A percentile compares a stretch with the other conserved stretches of the same genome.
Conservation (phyloP, 1,139 yeast species). For the Nakaseomyces kungkrabaensis region DNA sequence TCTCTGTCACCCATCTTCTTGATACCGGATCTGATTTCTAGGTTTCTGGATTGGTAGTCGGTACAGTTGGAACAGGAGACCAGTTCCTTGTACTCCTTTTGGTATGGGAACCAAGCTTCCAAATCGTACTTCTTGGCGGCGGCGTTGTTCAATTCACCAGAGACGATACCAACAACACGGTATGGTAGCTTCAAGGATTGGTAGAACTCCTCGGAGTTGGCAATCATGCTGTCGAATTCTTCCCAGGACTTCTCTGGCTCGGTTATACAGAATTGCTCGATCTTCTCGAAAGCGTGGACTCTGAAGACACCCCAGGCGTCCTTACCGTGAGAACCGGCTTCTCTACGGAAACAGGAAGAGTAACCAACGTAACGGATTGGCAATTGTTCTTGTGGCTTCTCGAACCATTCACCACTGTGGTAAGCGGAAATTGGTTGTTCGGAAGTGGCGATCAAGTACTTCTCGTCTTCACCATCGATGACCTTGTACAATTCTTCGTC, state of each 20-base stretch:
- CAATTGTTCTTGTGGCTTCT: slow-evolving; percentile 90
- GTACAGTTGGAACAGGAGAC: slow-evolving; percentile 99
- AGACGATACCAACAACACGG: slow-evolving; percentile 94
- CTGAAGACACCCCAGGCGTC: slow-evolving; percentile 99
- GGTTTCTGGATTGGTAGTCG: slow-evolving; percentile 95
- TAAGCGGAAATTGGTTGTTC: slow-evolving; percentile 99
- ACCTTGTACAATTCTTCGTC: slow-evolving; percentile 98
- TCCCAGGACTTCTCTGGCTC: slow-evolving; percentile 98
- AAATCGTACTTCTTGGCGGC: slow-evolving; percentile 98
- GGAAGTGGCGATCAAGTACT: slow-evolving; percentile 94
- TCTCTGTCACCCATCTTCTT: slow-evolving; percentile 92
- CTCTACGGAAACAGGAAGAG: slow-evolving; percentile 98
- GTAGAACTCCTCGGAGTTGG: slow-evolving; percentile 84
- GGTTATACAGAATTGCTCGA: slow-evolving; percentile 89
- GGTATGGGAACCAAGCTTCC: slow-evolving; percentile 99
- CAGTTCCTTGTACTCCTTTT: slow-evolving; percentile 94
- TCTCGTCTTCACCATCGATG: slow-evolving; percentile 93
- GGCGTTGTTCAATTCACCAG: slow-evolving; percentile 97
- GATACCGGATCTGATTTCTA: slow-evolving; percentile 97
- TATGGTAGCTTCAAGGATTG: slow-evolving; percentile 86
- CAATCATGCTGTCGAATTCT: slow-evolving; percentile 93
- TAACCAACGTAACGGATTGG: slow-evolving; percentile 96
- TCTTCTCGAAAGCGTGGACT: slow-evolving; percentile 96
- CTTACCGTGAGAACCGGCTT: slow-evolving; percentile 98
- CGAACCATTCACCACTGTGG: slow-evolving; percentile 98